Conservation (phyloP, 164 flowering plant genomes). For the Vitis amurensis region DNA sequence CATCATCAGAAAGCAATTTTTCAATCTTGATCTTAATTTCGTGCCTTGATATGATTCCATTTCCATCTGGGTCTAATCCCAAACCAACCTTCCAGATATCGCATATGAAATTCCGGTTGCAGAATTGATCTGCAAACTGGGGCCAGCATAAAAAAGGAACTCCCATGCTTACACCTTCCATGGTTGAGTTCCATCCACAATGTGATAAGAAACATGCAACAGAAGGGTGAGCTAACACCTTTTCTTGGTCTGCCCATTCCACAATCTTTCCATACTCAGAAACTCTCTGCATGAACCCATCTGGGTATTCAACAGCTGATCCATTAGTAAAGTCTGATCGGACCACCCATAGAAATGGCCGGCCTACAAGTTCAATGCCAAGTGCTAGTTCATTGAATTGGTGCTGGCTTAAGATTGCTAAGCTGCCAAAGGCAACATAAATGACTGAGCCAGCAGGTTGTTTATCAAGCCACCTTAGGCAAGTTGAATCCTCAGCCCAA, state of each 20-base stretch:
- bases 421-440: slow-evolving; percentile 42
- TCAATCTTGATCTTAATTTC: neutral
- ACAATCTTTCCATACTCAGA: slow-evolving; percentile 11
- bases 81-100: slow-evolving; percentile 6
- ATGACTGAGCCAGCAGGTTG: slow-evolving; percentile 30
- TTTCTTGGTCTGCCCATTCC: slow-evolving; percentile 14
- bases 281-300: slow-evolving; percentile 19
- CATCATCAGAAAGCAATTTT: neutral
- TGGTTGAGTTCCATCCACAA: slow-evolving; percentile 35
- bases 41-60: neutral
- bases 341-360: slow-evolving; percentile 43
- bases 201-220: slow-evolving; percentile 25
- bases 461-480: slow-evolving; percentile 33
- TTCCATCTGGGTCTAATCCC: neutral
- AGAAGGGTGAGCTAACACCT: slow-evolving; percentile 31
- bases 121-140: slow-evolving; percentile 1
- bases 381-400: slow-evolving; percentile 39
- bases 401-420: slow-evolving; percentile 11
- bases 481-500: slow-evolving; percentile 28
- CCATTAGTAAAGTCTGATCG: slow-evolving; percentile 18
- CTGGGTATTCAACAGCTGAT: slow-evolving; percentile 3
- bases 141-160: slow-evolving; percentile 11
- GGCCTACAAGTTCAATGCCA: slow-evolving; percentile 22
- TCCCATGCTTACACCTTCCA: slow-evolving; percentile 20
- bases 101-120: slow-evolving; percentile 4